Evolutionary conservation across 331 rosid genomes (phyloP).

Genomic region (Saraca asoca): DNA sequence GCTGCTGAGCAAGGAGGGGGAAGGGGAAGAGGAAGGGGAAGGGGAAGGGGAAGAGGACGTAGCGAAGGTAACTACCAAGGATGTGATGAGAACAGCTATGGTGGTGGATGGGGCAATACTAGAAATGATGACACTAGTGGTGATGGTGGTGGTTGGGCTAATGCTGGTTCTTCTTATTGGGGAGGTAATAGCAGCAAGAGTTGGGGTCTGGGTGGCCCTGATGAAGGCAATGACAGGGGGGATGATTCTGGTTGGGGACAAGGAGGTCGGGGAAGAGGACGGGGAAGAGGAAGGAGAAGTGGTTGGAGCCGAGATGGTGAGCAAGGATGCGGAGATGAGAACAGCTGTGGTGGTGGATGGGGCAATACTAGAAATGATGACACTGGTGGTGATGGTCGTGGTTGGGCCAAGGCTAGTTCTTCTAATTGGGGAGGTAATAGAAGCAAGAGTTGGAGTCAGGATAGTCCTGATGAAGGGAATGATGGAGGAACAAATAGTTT

Average conservation of each 20-base stretch:
- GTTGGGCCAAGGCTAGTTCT: too few relatives aligned
- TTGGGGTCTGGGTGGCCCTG: slow-evolving; percentile 16
- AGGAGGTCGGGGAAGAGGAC: neutral
- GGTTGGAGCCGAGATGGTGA: neutral
- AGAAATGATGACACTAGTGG: neutral
- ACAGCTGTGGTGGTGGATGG: neutral
- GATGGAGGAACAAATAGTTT: too few relatives aligned
- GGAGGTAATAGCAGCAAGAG: neutral
- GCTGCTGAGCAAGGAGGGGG: neutral
- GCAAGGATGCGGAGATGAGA: neutral
- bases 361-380: neutral
- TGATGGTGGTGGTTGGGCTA: neutral
- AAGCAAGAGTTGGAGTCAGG: slow-evolving; percentile 12
- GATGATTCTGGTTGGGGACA: too few relatives aligned
- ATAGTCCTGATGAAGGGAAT: neutral
- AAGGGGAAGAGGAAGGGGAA: neutral
- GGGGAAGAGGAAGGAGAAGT: neutral
- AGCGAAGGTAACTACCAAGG: neutral
- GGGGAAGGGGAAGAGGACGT: neutral
- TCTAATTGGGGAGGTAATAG: too few relatives aligned
- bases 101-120: slow-evolving; percentile 9
- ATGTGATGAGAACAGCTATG: neutral
- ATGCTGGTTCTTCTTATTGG: slow-evolving; percentile 21
- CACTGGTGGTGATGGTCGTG: too few relatives aligned
- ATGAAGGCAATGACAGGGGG: neutral